phyloP scores from a whole-genome alignment of 306 rosid genomes.

The Rubus parviflorus region DNA sequence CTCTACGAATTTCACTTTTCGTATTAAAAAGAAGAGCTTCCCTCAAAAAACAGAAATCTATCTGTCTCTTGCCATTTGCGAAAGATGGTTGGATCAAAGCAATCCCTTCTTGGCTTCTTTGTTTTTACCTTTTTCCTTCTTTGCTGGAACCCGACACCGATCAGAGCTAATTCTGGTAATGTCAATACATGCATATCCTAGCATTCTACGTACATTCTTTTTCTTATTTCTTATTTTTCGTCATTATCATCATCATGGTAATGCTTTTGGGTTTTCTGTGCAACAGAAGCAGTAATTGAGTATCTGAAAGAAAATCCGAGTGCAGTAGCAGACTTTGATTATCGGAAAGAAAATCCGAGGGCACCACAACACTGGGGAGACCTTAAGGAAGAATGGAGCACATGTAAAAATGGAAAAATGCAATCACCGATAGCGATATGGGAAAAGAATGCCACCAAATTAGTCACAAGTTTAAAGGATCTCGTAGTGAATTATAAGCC shows the following conservation, averaged over 20 bases:
- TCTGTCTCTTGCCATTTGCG: background rate
- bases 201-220: background rate
- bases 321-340: conserved; percentile 22
- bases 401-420: conserved; percentile 25
- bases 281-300: background rate
- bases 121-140: background rate
- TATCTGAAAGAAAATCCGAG: conserved; percentile 15
- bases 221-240: too few relatives aligned
- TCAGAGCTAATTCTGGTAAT: conserved; percentile 5
- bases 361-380: conserved; percentile 37
- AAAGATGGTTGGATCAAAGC: conserved; percentile 16
- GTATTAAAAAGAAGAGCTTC: background rate
- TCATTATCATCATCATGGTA: background rate
- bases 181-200: background rate
- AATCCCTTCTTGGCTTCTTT: background rate
- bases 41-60: background rate
- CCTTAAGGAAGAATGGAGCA: conserved; percentile 29
- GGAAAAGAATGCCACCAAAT: background rate
- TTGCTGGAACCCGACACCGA: conserved; percentile 2
- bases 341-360: conserved; percentile 8
- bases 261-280: background rate
- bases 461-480: background rate
- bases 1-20: background rate
- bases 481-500: conserved; percentile 4
- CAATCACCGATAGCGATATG: conserved; percentile 25